Conservation (phyloP, 768 basidiomycete genomes). For the Postia placenta region DNA sequence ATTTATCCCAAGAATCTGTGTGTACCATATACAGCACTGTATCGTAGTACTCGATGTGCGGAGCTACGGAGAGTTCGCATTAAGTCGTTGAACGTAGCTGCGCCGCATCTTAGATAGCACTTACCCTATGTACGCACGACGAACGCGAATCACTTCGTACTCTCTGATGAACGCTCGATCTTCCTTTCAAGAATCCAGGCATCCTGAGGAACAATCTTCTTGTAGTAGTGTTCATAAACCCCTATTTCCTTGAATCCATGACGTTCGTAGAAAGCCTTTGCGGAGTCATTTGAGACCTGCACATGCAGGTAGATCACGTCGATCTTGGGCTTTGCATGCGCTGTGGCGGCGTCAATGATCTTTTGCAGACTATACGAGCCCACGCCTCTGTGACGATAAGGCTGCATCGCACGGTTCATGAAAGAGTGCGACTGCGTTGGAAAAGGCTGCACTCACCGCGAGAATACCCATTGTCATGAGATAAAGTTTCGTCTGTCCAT, state of each 20-base stretch:
- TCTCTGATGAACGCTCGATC: slow-evolving; percentile 25
- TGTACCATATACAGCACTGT: not conserved
- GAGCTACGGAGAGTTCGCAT: no score
- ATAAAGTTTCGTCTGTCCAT: slow-evolving; percentile 56
- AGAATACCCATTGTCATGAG: slow-evolving; percentile 92
- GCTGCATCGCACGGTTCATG: slow-evolving; percentile 29
- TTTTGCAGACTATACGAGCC: slow-evolving; percentile 69
- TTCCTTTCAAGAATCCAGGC: slow-evolving; percentile 82
- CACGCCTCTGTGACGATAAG: slow-evolving; percentile 75
- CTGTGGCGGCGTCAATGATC: slow-evolving; percentile 56
- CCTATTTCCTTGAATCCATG: slow-evolving; percentile 73
- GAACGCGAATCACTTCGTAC: no score
- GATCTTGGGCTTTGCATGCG: slow-evolving; percentile 56
- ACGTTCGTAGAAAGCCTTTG: slow-evolving; percentile 77
- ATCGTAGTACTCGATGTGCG: not conserved
- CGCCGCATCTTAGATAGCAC: no score
- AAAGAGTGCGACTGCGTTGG: slow-evolving; percentile 1
- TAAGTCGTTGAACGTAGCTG: no score
- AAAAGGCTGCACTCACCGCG: slow-evolving; percentile 46
- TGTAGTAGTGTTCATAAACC: slow-evolving; percentile 76
- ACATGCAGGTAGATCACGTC: slow-evolving; percentile 78
- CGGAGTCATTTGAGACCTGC: slow-evolving; percentile 72
- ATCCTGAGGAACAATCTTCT: slow-evolving; percentile 77
- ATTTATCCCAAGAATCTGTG: not conserved
- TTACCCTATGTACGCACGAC: no score